These are phyloP conservation scores for Saccharomycopsis guyanensis DNA, from an alignment of 805 yeast genomes.

Conservation along the genomic window DNA sequence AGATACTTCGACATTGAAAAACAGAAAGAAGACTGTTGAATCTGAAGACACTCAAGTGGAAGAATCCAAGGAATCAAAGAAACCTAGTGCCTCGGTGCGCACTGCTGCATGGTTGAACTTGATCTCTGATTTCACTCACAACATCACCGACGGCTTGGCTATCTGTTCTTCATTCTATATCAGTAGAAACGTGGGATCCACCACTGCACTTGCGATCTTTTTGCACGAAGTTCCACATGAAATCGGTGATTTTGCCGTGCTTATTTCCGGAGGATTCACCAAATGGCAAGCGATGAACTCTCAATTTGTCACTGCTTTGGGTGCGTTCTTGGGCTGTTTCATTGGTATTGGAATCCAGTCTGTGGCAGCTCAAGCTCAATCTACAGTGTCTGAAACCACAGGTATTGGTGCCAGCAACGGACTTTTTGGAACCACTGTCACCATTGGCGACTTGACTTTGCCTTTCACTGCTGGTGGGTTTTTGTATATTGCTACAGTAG, in stretches of 20 bases:
- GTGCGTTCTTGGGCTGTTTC: slow-evolving; percentile 59
- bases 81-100: slow-evolving; percentile 30
- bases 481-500: slow-evolving; percentile 62
- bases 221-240: slow-evolving; percentile 80
- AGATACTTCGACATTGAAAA: slow-evolving; percentile 15
- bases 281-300: slow-evolving; percentile 59
- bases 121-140: slow-evolving; percentile 66
- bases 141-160: slow-evolving; percentile 72
- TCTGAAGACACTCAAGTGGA: slow-evolving; percentile 24
- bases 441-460: slow-evolving; percentile 43
- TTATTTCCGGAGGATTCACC: slow-evolving; percentile 62
- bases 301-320: slow-evolving; percentile 57
- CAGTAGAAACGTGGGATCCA: slow-evolving; percentile 52
- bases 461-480: slow-evolving; percentile 78
- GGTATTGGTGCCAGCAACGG: slow-evolving; percentile 27
- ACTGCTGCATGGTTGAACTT: slow-evolving; percentile 58
- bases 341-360: slow-evolving; percentile 53
- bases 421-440: slow-evolving; percentile 44
- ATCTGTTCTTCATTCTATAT: slow-evolving; percentile 63
- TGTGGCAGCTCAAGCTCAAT: slow-evolving; percentile 24
- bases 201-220: slow-evolving; percentile 63
- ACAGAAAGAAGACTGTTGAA: slow-evolving; percentile 25
- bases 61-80: slow-evolving; percentile 24
- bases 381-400: not conserved
- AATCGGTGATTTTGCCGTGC: slow-evolving; percentile 69